phyloP scores from a whole-genome alignment of 1,284 basidiomycete species.

The Earliella scabrosa region DNA sequence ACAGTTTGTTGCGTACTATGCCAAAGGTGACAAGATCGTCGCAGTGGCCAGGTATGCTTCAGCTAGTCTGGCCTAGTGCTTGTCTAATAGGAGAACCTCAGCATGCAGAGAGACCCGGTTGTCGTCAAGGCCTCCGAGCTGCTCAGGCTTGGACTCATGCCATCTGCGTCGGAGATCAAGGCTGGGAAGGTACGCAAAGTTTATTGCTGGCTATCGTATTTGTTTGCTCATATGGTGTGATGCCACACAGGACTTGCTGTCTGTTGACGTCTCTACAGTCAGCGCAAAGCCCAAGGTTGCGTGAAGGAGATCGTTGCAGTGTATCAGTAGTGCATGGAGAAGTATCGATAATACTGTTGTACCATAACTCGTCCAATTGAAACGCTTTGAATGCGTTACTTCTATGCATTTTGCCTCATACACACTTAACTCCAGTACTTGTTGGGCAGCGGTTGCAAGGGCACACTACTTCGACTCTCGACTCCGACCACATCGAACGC shows the following conservation, averaged over 20 bases:
- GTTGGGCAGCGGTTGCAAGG: neutral
- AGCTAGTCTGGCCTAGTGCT: constrained; percentile 2
- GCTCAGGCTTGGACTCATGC: constrained; percentile 82
- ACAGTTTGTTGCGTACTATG: constrained; percentile 88
- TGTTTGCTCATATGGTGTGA: neutral
- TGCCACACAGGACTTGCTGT: constrained; percentile 28
- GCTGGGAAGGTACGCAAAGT: constrained; percentile 53
- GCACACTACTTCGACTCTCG: neutral
- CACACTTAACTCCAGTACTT: no score
- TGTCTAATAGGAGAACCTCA: no score
- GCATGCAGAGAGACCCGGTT: constrained; percentile 84
- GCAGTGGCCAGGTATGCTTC: constrained; percentile 73
- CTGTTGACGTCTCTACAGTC: constrained; percentile 32
- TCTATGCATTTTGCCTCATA: no score
- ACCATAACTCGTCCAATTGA: no score
- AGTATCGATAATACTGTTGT: neutral
- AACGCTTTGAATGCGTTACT: no score
- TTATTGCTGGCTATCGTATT: no score
- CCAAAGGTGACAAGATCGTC: constrained; percentile 75
- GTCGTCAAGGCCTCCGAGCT: constrained; percentile 85
- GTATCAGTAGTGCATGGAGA: no score
- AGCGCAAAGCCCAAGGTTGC: constrained; percentile 31
- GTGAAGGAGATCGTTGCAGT: no score
- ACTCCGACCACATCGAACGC: neutral
- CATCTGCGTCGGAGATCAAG: constrained; percentile 75